Percentiles rank a stretch among this genome's conserved stretches.
Evolutionary conservation across 495 filamentous ascomycete species (phyloP).

Genomic region (Eremomyces bilateralis): DNA sequence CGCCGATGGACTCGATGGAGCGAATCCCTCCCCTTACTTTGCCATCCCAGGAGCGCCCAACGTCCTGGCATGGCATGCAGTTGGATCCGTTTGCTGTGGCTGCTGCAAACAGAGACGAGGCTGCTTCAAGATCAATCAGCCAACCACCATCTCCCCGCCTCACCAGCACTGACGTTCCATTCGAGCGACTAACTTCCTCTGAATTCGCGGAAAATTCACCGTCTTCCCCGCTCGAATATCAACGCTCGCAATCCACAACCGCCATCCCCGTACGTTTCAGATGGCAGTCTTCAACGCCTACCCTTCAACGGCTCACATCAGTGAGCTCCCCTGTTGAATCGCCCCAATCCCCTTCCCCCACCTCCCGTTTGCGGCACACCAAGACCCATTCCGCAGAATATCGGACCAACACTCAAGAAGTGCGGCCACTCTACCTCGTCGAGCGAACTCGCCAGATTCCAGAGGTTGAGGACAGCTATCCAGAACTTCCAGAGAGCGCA

Average conservation of each 20-base stretch:
- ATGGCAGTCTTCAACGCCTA: constrained; percentile 9
- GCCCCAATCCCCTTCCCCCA: constrained; percentile 12
- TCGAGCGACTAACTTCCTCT: too few species aligned
- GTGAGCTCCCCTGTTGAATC: constrained; percentile 9
- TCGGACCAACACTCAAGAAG: constrained; percentile 8
- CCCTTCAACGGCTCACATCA: constrained; percentile 6
- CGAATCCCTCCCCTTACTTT: too few species aligned
- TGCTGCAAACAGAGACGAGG: too few species aligned
- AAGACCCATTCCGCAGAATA: constrained; percentile 2
- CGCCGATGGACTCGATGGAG: too few species aligned
- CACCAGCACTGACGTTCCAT: too few species aligned
- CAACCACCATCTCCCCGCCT: too few species aligned
- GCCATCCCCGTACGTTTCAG: constrained; percentile 18
- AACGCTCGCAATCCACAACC: constrained; percentile 13
- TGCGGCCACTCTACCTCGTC: constrained; percentile 21
- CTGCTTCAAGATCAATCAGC: too few species aligned
- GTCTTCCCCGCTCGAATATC: constrained; percentile 1
- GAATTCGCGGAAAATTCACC: too few species aligned
- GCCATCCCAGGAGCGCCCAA: too few species aligned
- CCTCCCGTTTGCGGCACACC: constrained; percentile 7
- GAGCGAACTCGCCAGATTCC: constrained; percentile 19
- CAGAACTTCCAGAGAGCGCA: constrained; percentile 11
- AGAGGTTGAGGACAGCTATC: constrained; percentile 19
- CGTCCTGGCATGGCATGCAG: too few species aligned
- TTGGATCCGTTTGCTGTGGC: too few species aligned